Conservation (phyloP, 2,329 filamentous ascomycete species). For the Nothomitra cinnamomea region DNA sequence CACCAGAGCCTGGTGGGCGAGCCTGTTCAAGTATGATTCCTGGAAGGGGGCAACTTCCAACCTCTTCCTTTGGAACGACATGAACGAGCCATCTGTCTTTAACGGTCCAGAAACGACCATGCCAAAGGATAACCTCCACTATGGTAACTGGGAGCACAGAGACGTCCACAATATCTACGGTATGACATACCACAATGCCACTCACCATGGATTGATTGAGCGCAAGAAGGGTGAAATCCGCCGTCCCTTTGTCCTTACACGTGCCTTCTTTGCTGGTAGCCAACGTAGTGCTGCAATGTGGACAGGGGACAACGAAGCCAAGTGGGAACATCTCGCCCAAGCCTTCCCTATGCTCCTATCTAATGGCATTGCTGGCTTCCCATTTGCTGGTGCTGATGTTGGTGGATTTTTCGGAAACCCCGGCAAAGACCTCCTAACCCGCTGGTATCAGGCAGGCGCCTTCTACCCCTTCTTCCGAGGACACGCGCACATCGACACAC, state of each 20-base stretch:
- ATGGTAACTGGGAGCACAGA: slow-evolving; percentile 86
- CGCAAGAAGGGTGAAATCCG: slow-evolving; percentile 74
- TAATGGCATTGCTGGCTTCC: slow-evolving; percentile 82
- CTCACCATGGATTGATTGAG: slow-evolving; percentile 65
- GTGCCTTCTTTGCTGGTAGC: slow-evolving; percentile 80
- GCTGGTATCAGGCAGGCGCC: slow-evolving; percentile 92
- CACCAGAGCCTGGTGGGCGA: slow-evolving; percentile 78
- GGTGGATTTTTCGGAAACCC: slow-evolving; percentile 98
- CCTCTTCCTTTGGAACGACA: slow-evolving; percentile 96
- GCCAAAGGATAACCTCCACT: slow-evolving; percentile 94
- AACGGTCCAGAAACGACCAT: slow-evolving; percentile 97
- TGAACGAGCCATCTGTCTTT: slow-evolving; percentile 98
- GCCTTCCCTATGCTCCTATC: slow-evolving; percentile 87
- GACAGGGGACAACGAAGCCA: slow-evolving; percentile 94
- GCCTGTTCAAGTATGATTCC: slow-evolving; percentile 68
- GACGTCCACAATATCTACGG: slow-evolving; percentile 94
- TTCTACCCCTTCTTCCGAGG: slow-evolving; percentile 98
- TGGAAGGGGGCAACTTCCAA: slow-evolving; percentile 81
- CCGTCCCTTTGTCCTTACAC: slow-evolving; percentile 82
- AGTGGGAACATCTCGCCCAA: slow-evolving; percentile 78
- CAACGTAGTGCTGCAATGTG: slow-evolving; percentile 92
- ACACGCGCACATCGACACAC: slow-evolving; percentile 91
- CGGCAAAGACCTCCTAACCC: slow-evolving; percentile 72
- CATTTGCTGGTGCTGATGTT: slow-evolving; percentile 88
- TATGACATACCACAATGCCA: slow-evolving; percentile 89